phyloP scores from a whole-genome alignment of 2,329 filamentous ascomycete species.

The Colletotrichum theobromicola region DNA sequence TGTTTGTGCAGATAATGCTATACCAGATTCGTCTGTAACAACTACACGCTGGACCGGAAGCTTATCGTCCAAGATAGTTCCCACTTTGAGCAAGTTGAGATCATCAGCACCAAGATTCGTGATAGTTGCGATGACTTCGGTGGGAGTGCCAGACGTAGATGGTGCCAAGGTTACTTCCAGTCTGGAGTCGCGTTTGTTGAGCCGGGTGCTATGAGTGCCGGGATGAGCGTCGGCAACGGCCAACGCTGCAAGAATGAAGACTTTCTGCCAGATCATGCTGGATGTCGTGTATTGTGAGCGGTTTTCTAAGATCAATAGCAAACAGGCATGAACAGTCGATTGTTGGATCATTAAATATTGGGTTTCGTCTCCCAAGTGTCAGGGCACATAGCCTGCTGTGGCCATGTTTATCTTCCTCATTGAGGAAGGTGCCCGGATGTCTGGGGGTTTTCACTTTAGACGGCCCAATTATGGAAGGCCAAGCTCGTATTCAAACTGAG shows the following conservation, averaged over 20 bases:
- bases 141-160: not conserved
- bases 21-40: not conserved
- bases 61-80: conserved; percentile 25
- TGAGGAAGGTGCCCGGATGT: not conserved
- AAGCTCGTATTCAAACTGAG: not conserved
- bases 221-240: not conserved
- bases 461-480: not conserved
- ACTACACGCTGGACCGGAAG: not conserved
- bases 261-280: not conserved
- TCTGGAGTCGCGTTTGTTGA: not conserved
- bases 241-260: not conserved
- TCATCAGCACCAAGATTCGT: conserved; percentile 23
- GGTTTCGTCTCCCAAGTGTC: not conserved
- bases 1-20: not conserved
- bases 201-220: not conserved
- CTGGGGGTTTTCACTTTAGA: not conserved
- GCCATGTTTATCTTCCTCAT: not conserved
- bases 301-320: not conserved
- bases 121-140: conserved; percentile 17
- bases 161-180: not conserved
- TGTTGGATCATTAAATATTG: not conserved
- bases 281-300: not conserved
- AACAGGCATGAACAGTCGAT: not conserved
- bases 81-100: conserved; percentile 26
- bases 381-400: not conserved